A percentile compares a stretch with the other conserved stretches of the same genome.
Evolutionary conservation across 768 basidiomycete species (phyloP).

Genomic region (Lentinula edodes): DNA sequence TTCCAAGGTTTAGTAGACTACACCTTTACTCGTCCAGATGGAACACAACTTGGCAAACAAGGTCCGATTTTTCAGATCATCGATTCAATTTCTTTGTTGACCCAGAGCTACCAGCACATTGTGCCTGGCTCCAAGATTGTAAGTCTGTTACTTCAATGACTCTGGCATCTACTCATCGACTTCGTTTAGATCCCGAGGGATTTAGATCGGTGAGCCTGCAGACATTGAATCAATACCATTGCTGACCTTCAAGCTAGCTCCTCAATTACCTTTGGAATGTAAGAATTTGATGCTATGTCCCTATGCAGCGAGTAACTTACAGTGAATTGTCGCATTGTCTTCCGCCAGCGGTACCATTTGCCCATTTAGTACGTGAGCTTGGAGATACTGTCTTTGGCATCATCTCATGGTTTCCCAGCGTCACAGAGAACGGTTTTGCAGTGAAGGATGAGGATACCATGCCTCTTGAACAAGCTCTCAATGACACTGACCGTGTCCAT

Average conservation of each 20-base stretch:
- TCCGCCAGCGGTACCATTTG: constrained; percentile 33
- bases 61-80: constrained; percentile 26
- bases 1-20: constrained; percentile 58
- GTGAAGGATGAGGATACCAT: constrained; percentile 57
- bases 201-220: constrained; percentile 48
- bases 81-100: not conserved
- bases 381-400: constrained; percentile 1
- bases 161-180: not conserved
- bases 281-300: constrained; percentile 4
- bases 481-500: constrained; percentile 59
- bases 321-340: not conserved
- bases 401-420: constrained; percentile 25
- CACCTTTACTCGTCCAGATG: constrained; percentile 59
- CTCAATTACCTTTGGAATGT: constrained; percentile 71
- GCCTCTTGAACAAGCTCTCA: constrained; percentile 46
- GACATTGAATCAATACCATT: not conserved
- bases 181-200: constrained; percentile 49
- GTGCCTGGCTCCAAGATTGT: constrained; percentile 66
- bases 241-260: constrained; percentile 26
- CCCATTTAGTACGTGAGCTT: constrained; percentile 46
- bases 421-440: constrained; percentile 74
- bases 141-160: constrained; percentile 14
- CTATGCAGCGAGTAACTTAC: not conserved
- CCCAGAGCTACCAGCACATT: constrained; percentile 37
- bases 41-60: constrained; percentile 58